Percentiles rank a stretch among this genome's conserved stretches.
Evolutionary conservation across 306 rosid genomes (phyloP).

Genomic region (Casuarina cunninghamiana): DNA sequence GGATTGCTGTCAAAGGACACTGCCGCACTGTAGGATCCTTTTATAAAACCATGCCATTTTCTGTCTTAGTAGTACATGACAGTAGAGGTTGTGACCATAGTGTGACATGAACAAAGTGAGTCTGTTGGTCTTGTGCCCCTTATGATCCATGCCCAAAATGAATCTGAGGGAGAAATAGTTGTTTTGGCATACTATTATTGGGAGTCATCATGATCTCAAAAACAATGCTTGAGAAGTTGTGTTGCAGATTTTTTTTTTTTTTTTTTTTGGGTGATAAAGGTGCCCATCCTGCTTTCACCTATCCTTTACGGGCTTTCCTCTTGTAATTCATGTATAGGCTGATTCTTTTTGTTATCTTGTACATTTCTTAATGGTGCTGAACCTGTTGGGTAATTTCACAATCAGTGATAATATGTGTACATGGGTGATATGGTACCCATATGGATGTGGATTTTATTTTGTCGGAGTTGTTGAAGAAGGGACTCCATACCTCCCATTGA

Average conservation of each 20-base stretch:
- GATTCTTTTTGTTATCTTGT: background rate
- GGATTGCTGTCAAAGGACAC: background rate
- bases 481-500: slow-evolving; percentile 12
- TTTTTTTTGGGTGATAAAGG: too few relatives aligned
- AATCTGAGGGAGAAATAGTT: background rate
- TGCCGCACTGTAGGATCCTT: background rate
- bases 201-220: too few relatives aligned
- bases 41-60: background rate
- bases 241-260: too few relatives aligned
- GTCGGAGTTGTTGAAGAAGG: slow-evolving; percentile 14
- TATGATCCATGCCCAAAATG: background rate
- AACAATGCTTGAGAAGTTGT: too few relatives aligned
- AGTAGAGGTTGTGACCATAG: background rate
- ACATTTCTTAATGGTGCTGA: background rate
- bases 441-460: background rate
- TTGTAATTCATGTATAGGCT: background rate
- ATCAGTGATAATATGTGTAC: background rate
- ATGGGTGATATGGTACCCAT: background rate
- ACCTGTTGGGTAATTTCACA: slow-evolving; percentile 6
- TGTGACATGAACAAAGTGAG: background rate
- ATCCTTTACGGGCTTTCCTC: background rate
- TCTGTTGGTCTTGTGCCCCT: background rate
- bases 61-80: background rate
- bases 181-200: too few relatives aligned
- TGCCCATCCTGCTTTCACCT: background rate